Evolutionary conservation across 345 rosid genomes (phyloP), one percentile per base, ranked within the genome.

Genomic region (Salix dunnii): DNA sequence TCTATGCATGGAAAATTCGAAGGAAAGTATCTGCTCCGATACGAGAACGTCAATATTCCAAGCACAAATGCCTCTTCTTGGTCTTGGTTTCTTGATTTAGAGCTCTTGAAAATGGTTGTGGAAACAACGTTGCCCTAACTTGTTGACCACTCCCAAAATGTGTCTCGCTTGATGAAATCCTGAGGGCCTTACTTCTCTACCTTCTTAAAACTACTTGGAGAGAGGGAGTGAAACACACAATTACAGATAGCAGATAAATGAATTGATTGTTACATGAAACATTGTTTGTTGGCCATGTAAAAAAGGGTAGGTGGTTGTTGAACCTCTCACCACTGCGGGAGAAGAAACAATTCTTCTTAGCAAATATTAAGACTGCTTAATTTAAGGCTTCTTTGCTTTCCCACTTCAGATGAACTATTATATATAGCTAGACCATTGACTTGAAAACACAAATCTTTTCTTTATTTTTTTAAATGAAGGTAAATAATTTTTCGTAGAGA

Each of bases 301-400:
- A 84, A 85, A 11, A 81, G 72, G 90, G 82, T 90, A 70, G 90
- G 89, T 89, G 90, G 97, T 88, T 21, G 98, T 92, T 94, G 97
- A 91, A 90, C 88, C 87, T 67, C 86, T 85, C 75, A 13, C 75
- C 46, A 7, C 63, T 58, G 28, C 4, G 33, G 79, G 43, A 2
- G 68, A 74, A 55, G 78, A 78, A 75, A 80, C 76, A 73, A 73
- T 74, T 72, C 75, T 46, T 61, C 67, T n/a, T 14, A 33, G 27
- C 74, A 62, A 72, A 70, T 66, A 6, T 61, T n/a, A 30, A 42
- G 81, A 31, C 76, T 18, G 51, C 58, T 10, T n/a, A n/a, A n/a
- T n/a, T 30, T 80, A 62, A 71, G 74, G 40, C 14, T 46, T 68
- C 42, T 58, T 67, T 70, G 30, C 23, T 7, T 8, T 55, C 33